These are phyloP conservation scores for Colletotrichum sidae DNA, from an alignment of 2,329 filamentous ascomycete species.

Conservation along the genomic window DNA sequence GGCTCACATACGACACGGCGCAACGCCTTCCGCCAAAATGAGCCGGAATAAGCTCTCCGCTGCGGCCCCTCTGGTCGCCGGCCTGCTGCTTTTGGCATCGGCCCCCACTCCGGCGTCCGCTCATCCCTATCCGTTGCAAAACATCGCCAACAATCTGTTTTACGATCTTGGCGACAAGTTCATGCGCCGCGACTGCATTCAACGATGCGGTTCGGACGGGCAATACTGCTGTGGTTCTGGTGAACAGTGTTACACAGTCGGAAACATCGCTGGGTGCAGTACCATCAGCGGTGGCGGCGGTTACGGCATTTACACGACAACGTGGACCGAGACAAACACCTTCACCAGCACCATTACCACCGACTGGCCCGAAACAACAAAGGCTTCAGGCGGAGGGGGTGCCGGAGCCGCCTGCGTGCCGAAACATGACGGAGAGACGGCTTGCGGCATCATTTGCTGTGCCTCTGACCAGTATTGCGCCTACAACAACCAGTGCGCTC, in stretches of 20 bases:
- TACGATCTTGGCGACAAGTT: constrained; percentile 62
- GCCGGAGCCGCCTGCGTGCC: constrained; percentile 62
- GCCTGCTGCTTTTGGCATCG: constrained; percentile 53
- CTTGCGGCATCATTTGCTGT: constrained; percentile 79
- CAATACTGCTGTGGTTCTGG: constrained; percentile 65
- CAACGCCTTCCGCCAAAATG: constrained; percentile 38
- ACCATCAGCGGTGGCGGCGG: constrained; percentile 47
- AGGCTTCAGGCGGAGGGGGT: constrained; percentile 44
- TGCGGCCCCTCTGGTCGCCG: constrained; percentile 35
- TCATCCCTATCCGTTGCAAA: constrained; percentile 56
- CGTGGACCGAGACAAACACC: constrained; percentile 71
- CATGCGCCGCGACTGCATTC: constrained; percentile 61
- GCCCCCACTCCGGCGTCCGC: constrained; percentile 51
- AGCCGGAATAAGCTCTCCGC: constrained; percentile 21
- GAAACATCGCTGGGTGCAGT: constrained; percentile 63
- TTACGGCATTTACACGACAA: constrained; percentile 61
- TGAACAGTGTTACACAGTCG: constrained; percentile 63
- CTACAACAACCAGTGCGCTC: constrained; percentile 67
- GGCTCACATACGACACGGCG: constrained; percentile 38
- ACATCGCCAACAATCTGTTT: constrained; percentile 54
- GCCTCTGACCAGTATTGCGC: constrained; percentile 76
- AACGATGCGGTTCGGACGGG: constrained; percentile 66
- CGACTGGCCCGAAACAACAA: constrained; percentile 57
- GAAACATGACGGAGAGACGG: constrained; percentile 63
- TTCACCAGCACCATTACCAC: constrained; percentile 69